Base-by-base conservation (phyloP, 2,329 filamentous ascomycete species). In the Trichoderma gracile region DNA sequence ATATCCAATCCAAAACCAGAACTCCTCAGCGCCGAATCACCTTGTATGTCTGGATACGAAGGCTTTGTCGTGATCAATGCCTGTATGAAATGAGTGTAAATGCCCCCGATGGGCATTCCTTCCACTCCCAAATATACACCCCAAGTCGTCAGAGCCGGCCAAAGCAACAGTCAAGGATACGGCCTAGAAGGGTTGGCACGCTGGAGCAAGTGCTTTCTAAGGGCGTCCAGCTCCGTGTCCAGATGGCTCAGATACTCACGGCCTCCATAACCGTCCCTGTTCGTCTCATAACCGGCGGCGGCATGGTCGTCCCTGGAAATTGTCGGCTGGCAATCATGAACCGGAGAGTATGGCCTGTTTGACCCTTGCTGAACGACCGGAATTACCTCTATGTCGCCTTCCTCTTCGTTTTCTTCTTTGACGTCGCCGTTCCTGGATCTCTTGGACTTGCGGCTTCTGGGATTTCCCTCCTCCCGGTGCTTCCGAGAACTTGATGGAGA, bases 191-290 rank as follows among this genome's bases (percentile, higher is more conserved):
- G 43, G 23, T 63, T 63, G 42, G 64, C 64, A 3, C 64, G 58
- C 21, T 65, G 64, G 30, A 65, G 45, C 14, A 65, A 23, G 17
- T 65, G 58, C 52, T 63, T 65, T 52, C 64, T 38, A 19, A 65
- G 64, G 7, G 53, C 57, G 15, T 62, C 60, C 50, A 65, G 30
- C 58, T 65, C 64, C 12, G 58, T 46, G 25, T 43, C 54, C 25
- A 63, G 58, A 10, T 50, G 58, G 19, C 43, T 61, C 46, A 65
- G 25, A 8, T 52, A 65, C 15, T 57, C 64, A 9, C 58, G 64
- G 12, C 52, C 47, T 21, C 21, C 50, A 49, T 57, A 49, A 21
- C 33, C 58, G 8, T 57, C 50, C 14, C 30, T 33, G n/a, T 52
- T 47, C 38, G 54, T 7, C 25, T 52, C 19, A 14, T 63, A 65